Evolutionary conservation across 192 early-diverging fungal genomes (phyloP), one percentile per base, ranked within the genome.

Genomic region (Geranomyces michiganensis): DNA sequence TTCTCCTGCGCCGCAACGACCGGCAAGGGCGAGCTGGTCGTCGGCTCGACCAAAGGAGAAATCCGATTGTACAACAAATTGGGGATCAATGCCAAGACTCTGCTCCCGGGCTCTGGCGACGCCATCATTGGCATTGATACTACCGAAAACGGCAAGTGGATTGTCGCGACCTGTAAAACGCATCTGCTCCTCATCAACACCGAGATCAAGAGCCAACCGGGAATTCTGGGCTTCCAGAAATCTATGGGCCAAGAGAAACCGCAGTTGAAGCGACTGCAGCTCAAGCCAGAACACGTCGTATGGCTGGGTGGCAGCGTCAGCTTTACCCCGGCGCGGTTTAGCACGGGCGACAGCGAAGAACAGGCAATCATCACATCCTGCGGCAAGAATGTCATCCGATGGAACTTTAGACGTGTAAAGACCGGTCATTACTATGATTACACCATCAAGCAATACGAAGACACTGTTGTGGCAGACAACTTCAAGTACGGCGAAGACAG

Each of bases 321-420:
- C 26, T 98, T 98, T 51, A 98, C 94, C 31, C 86, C 94, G 2
- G 96, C 96, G 6, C 78, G 86, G 45, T 98, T 98, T 83, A 94
- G 96, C 79, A 89, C 89, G 5, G 88, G 90, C 67, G 86, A 89
- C 14, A 79, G 78, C n/a, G 80, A 81, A 48, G 96, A 98, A 73
- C 85, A 86, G 64, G 85, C 87, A 0, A 96, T 98, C 70, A 89
- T 98, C 43, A 94, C 96, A 0, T 91, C 90, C 47, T 93, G 94
- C 14, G 96, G 96, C 10, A 90, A 90, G 21, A 95, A 88, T 78
- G 92, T 96, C 32, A 88, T 98, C 56, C 90, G 91, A 14, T 98
- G 96, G 96, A 95, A 91, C 76, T 90, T 98, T 76, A 81, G 88
- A 15, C 80, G 89, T 6, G 91, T 92, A n/a, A 90, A 91, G 77